Base-by-base conservation (phyloP, 2,329 filamentous ascomycete genomes). In the Thielaviopsis ethacetica region DNA sequence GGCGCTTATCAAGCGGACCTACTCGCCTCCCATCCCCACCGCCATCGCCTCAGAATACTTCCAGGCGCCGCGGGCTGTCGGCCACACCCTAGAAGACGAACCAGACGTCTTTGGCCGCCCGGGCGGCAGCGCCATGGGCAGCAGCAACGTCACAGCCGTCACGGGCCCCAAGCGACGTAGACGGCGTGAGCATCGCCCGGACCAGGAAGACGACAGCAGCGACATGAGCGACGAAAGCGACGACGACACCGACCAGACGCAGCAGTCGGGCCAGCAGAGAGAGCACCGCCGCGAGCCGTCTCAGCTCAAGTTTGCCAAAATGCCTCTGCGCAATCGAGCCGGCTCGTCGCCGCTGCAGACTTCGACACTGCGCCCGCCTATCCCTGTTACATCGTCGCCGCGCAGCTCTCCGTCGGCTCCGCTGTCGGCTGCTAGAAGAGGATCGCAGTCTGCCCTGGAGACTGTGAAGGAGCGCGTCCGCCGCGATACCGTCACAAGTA, bases 241-340 rank as follows among this genome's bases (percentile, higher is more conserved):
- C 56, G 86, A 91, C 24, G 86, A 90, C 57, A 76, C 80, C 1
- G 85, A 88, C 59, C 78, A 83, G 62, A 30, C 84, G 88, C 58
- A 30, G 2, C 50, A 57, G 17, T 58, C 56, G 17, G 75, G 77
- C 0, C 80, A 84, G 57, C 75, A 78, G 62, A 61, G 30, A 21
- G 59, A 61, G 22, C 59, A 61, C 34, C 52, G 57, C 34, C 71
- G 86, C 58, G 85, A 87, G 52, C 85, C 86, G 2, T 88, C 94
- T 68, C 88, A 94, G 69, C 95, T 97, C 69, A 91, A 91, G 67
- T 98, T 98, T 71, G 83, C 86, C 54, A 97, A 97, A 72, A 91
- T 96, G 88, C 91, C 93, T 1, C 79, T 95, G 51, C 82, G 91
- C 30, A 83, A 83, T 64, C 83, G 91, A 59, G 88, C 91, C 26